Base-by-base conservation (phyloP, 176 grass and related monocot species). In the Rhynchospora pubera region DNA sequence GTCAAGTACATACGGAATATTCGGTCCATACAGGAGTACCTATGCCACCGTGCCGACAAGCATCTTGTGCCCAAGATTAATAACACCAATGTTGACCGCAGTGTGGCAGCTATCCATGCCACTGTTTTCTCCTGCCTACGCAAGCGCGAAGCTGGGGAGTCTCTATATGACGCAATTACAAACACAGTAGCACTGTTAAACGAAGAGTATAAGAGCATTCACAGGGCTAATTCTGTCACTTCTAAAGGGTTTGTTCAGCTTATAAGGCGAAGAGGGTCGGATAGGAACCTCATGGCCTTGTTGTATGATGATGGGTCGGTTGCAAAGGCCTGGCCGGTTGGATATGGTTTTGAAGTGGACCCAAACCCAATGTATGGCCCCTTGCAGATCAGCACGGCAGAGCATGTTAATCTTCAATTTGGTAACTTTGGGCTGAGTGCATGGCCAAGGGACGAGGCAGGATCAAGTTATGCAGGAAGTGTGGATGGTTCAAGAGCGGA, bases 161-260 rank as follows among this genome's bases (percentile, higher is more conserved):
- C 90, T 30, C 42, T 95, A 19, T 98, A 95, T 45, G 96, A 98
- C 47, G 74, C 73, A 18, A 90, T 82, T 52, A 93, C 90, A 62
- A 98, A 91, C 75, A 98, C 90, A 48, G 91, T 93, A 57, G 26
- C 79, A 8, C 51, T 94, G n/a, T 85, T 93, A 76, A 78, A 86
- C 59, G 96, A 94, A 66, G 96, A 93, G 66, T 98, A 93, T 83
- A 93, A 90, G 62, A 94, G 86, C 59, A 90, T 91, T 83, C 80
- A 92, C 91, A 91, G 83, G 73, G 92, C 92, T 57, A 98, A 95
- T 83, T 93, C 92, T 4, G 51, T 99, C 77, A 90, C 89, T 80
- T 99, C 92, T 6, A 94, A 99, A 81, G 92, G 92, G 45, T 93
- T 99, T 91, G 89, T 99, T 84, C 92, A 99, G 65, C 84, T 99